phyloP scores from a whole-genome alignment of 305 asterid species.

The Fraxinus albicans region DNA sequence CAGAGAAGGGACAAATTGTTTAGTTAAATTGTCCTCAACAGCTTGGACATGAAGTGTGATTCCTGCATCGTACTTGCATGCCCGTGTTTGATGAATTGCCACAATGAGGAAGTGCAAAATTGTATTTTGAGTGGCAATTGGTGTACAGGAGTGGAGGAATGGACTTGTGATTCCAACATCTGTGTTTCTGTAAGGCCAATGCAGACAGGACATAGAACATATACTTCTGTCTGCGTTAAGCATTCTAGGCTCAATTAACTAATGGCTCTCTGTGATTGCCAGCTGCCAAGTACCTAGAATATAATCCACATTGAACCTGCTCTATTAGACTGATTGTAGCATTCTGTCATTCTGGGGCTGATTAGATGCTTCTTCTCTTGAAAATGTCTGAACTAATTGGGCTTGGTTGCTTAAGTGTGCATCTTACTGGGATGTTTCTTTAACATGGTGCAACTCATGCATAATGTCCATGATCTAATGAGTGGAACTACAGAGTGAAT shows the following conservation, averaged over 20 bases:
- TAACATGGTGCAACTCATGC: background rate
- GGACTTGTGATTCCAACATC: too few relatives aligned
- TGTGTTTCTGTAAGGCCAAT: too few relatives aligned
- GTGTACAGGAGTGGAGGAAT: too few relatives aligned
- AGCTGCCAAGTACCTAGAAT: background rate
- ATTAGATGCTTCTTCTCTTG: background rate
- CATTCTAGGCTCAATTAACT: background rate
- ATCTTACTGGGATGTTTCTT: constrained; percentile 15
- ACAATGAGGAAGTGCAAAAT: constrained; percentile 1
- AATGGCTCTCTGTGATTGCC: background rate
- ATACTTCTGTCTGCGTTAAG: background rate
- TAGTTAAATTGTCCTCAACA: background rate
- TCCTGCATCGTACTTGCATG: background rate
- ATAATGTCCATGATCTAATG: background rate
- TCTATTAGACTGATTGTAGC: background rate
- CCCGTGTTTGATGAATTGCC: constrained; percentile 25
- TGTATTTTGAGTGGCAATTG: background rate
- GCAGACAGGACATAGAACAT: too few relatives aligned
- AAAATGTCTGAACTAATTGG: background rate
- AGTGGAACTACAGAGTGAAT: background rate
- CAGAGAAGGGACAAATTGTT: background rate
- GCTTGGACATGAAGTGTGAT: background rate
- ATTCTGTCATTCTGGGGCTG: background rate
- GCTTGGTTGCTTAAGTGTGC: background rate
- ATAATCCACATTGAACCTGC: background rate